Percentiles rank a stretch among this genome's conserved stretches.
These are phyloP conservation scores for Pseudogymnoascus sp. DNA, from an alignment of 2,329 filamentous ascomycete genomes.

Conservation along the genomic window DNA sequence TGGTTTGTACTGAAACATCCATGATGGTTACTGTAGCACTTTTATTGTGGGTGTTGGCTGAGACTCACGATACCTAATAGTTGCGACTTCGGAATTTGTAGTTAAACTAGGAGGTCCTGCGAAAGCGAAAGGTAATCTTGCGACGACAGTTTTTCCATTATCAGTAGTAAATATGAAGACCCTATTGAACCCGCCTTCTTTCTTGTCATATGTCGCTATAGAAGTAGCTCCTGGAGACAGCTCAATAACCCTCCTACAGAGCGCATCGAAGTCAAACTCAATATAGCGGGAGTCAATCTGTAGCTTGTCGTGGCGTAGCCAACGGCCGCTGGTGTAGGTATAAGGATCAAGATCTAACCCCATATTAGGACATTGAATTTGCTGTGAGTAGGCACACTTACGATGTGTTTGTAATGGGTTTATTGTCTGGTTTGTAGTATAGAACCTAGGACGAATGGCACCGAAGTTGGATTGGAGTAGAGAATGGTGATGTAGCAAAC, in stretches of 20 bases:
- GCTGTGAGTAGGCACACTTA: background rate
- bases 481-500: background rate
- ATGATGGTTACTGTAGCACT: background rate
- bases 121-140: constrained; percentile 35
- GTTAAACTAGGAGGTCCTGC: constrained; percentile 33
- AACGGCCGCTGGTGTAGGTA: constrained; percentile 31
- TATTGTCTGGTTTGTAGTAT: background rate
- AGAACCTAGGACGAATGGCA: background rate
- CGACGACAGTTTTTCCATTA: constrained; percentile 33
- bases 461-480: background rate
- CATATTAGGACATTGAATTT: background rate
- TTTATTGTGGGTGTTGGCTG: background rate
- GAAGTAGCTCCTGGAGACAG: constrained; percentile 31
- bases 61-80: constrained; percentile 35
- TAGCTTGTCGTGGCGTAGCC: constrained; percentile 33
- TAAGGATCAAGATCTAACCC: constrained; percentile 23
- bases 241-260: constrained; percentile 32
- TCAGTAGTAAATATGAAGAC: constrained; percentile 38
- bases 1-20: constrained; percentile 13
- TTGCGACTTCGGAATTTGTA: constrained; percentile 40
- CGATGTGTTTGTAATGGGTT: background rate
- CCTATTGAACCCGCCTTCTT: constrained; percentile 39
- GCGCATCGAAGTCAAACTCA: constrained; percentile 34
- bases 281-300: constrained; percentile 33
- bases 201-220: constrained; percentile 34